Evolutionary conservation across 2,329 filamentous ascomycete species (phyloP).

Genomic region (Botrytis fragariae): DNA sequence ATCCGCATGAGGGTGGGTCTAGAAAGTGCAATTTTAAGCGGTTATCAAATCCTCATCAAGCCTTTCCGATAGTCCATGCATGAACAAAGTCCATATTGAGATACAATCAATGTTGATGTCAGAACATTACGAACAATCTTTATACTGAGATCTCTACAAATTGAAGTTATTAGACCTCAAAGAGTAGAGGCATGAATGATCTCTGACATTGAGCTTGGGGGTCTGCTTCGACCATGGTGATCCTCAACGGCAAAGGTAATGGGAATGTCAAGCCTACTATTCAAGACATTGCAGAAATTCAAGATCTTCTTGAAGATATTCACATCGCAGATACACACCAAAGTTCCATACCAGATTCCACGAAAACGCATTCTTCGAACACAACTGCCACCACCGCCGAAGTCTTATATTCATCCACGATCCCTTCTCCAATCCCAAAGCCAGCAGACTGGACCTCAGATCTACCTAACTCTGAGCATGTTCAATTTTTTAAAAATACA

Average conservation of each 20-base stretch:
- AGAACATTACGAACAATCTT: background rate
- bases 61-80: background rate
- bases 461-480: conserved; percentile 30
- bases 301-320: background rate
- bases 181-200: background rate
- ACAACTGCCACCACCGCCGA: background rate
- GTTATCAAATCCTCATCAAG: background rate
- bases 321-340: background rate
- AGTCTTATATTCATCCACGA: background rate
- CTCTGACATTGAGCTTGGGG: background rate
- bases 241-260: background rate
- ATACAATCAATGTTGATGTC: background rate
- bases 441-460: conserved; percentile 25
- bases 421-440: background rate
- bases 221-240: conserved; percentile 1
- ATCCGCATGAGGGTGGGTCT: background rate
- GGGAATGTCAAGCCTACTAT: background rate
- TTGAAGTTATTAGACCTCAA: background rate
- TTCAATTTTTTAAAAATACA: conserved; percentile 27
- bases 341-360: background rate
- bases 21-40: background rate
- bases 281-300: background rate
- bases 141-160: background rate
- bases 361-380: background rate
- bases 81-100: background rate